Percentiles rank a stretch among this genome's conserved stretches.
phyloP scores from a whole-genome alignment of 1,284 basidiomycete genomes.

The Kwoniella shivajii region DNA sequence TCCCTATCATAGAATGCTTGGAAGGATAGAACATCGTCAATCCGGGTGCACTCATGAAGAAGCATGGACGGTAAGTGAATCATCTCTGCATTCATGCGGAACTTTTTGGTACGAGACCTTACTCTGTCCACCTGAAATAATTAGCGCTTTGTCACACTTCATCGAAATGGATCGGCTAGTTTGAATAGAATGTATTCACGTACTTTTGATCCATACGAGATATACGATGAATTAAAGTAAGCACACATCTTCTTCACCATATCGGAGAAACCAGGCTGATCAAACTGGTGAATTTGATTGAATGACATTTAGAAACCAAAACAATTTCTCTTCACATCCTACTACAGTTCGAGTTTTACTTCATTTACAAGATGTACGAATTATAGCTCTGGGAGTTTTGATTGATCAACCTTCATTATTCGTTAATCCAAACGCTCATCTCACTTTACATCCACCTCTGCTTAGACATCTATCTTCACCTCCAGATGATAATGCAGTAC shows the following conservation, averaged over 20 bases:
- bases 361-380: slow-evolving; percentile 48
- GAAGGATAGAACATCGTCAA: slow-evolving; percentile 41
- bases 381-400: slow-evolving; percentile 44
- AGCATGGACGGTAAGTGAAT: slow-evolving; percentile 42
- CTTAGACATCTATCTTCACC: slow-evolving; percentile 24
- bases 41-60: slow-evolving; percentile 50
- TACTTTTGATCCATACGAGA: slow-evolving; percentile 48
- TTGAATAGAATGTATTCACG: slow-evolving; percentile 50
- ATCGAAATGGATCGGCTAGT: slow-evolving; percentile 45
- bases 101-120: background rate
- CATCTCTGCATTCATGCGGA: background rate
- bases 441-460: slow-evolving; percentile 47
- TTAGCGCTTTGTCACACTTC: slow-evolving; percentile 50
- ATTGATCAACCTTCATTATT: slow-evolving; percentile 35
- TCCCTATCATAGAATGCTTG: slow-evolving; percentile 39
- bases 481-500: background rate
- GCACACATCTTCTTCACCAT: background rate
- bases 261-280: too few species aligned
- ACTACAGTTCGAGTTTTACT: slow-evolving; percentile 43
- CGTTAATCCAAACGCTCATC: slow-evolving; percentile 49
- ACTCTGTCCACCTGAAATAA: background rate
- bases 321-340: slow-evolving; percentile 38
- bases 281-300: background rate
- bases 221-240: slow-evolving; percentile 47
- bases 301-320: slow-evolving; percentile 32